Percentiles rank a stretch among this genome's conserved stretches.
Evolutionary conservation across 345 rosid genomes (phyloP).

Genomic region (Brassica nigra): DNA sequence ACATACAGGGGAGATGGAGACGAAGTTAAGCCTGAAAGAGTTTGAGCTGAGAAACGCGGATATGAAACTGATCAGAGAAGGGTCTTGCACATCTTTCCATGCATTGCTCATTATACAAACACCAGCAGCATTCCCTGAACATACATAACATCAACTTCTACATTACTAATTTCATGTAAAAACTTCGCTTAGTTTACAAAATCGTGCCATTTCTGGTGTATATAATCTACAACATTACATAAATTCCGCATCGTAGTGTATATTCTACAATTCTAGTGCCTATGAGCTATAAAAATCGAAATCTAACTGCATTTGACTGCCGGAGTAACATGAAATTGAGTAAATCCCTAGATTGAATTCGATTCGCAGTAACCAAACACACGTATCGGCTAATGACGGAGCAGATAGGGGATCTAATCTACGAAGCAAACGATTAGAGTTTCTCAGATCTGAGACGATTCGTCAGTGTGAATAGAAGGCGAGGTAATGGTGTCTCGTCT

Average conservation of each 20-base stretch:
- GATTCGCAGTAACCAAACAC: neutral
- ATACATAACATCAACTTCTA: neutral
- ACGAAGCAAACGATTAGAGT: neutral
- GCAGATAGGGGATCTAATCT: neutral
- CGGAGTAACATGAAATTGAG: neutral
- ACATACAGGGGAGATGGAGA: conserved; percentile 77
- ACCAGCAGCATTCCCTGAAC: conserved; percentile 49
- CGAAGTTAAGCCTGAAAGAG: conserved; percentile 80
- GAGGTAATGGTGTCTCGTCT: neutral
- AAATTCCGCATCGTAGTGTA: neutral
- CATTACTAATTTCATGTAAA: too few relatives aligned
- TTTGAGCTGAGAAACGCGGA: conserved; percentile 69
- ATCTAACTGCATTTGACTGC: neutral
- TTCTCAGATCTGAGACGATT: conserved; percentile 1
- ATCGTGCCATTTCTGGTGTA: too few relatives aligned
- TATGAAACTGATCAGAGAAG: conserved; percentile 67
- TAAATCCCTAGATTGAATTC: neutral
- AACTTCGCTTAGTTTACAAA: too few relatives aligned
- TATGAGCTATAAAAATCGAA: neutral
- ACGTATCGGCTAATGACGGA: neutral
- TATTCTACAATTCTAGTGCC: neutral
- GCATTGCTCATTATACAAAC: conserved; percentile 80
- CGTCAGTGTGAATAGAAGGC: neutral
- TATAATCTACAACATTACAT: too few relatives aligned
- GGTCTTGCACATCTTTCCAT: conserved; percentile 73